These are phyloP conservation scores for Parsonsia alboflavescens DNA, from an alignment of 257 asterid genomes.

Conservation along the genomic window DNA sequence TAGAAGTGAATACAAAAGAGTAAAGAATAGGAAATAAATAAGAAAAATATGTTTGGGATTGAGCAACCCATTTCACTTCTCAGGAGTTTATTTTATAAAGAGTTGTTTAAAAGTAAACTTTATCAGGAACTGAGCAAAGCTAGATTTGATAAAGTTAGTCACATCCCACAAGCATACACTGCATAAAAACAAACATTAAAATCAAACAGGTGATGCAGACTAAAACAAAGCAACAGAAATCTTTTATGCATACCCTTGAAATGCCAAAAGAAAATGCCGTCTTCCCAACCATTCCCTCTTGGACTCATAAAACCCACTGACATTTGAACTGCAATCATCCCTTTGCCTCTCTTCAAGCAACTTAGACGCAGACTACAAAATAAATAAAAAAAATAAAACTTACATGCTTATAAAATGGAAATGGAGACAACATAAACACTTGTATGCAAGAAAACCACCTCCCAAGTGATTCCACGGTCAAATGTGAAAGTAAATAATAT, in stretches of 20 bases:
- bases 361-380: constrained; percentile 67
- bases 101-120: too few relatives aligned
- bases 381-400: constrained; percentile 7
- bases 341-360: constrained; percentile 78
- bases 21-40: too few relatives aligned
- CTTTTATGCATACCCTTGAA: constrained; percentile 53
- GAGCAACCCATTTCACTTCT: too few relatives aligned
- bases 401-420: constrained; percentile 7
- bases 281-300: constrained; percentile 99
- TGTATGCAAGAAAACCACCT: constrained; percentile 42
- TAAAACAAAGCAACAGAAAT: background rate
- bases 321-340: constrained; percentile 58
- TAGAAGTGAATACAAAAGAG: too few relatives aligned
- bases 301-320: constrained; percentile 78
- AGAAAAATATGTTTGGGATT: too few relatives aligned
- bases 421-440: constrained; percentile 7
- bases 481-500: constrained; percentile 76
- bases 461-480: constrained; percentile 94
- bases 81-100: too few relatives aligned
- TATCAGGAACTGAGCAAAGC: background rate
- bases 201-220: background rate
- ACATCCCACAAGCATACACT: background rate
- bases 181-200: background rate
- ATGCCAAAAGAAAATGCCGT: constrained; percentile 72
- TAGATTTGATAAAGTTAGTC: background rate